These are phyloP conservation scores for Spencermartinsiella ligniputridi DNA, from an alignment of 1,139 yeast species.

Conservation along the genomic window DNA sequence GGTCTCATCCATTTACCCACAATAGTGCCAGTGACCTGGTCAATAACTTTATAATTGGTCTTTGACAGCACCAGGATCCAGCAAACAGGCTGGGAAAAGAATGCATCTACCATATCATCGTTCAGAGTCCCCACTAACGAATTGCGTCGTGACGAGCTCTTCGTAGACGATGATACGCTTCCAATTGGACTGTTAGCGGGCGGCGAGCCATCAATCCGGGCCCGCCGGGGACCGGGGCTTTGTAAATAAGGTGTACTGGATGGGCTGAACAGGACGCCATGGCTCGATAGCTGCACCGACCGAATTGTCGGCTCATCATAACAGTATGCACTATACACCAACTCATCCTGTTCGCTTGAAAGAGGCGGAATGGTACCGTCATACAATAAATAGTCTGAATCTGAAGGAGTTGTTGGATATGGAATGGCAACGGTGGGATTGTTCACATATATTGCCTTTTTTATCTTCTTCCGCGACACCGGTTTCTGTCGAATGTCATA, in stretches of 20 bases:
- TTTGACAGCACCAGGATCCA: slow-evolving; percentile 12
- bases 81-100: slow-evolving; percentile 15
- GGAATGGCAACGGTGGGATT: neutral
- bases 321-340: slow-evolving; percentile 8
- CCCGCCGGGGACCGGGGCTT: neutral
- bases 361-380: slow-evolving; percentile 12
- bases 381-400: slow-evolving; percentile 5
- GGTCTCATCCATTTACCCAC: slow-evolving; percentile 15
- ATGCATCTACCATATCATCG: slow-evolving; percentile 5
- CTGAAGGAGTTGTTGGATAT: neutral
- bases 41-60: slow-evolving; percentile 10
- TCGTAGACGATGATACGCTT: neutral
- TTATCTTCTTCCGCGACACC: slow-evolving; percentile 4
- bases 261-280: slow-evolving; percentile 10
- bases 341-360: neutral
- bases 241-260: slow-evolving; percentile 8
- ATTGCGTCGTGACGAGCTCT: neutral
- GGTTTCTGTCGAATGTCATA: slow-evolving; percentile 17
- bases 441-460: slow-evolving; percentile 6
- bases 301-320: slow-evolving; percentile 10
- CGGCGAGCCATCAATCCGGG: neutral
- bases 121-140: neutral
- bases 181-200: neutral
- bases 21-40: slow-evolving; percentile 12
- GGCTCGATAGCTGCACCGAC: slow-evolving; percentile 7